Evolutionary conservation across 805 yeast genomes (phyloP).

Genomic region (Sungouiozyma ichnusensis): DNA sequence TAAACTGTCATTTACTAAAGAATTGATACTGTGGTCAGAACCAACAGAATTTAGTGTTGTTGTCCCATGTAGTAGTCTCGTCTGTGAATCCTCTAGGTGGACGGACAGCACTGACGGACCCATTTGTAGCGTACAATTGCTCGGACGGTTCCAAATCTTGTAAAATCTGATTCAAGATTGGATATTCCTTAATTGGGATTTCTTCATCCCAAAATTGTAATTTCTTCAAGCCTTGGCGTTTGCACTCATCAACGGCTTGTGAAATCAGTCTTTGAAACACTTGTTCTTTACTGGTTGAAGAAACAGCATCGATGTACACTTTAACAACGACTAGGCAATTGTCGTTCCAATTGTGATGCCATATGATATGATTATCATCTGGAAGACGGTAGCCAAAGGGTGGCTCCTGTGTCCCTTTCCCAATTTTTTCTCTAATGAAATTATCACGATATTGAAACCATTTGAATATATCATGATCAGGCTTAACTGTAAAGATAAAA

Average conservation of each 20-base stretch:
- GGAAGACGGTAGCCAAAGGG: constrained; percentile 25
- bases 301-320: constrained; percentile 8
- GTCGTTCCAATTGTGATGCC: constrained; percentile 37
- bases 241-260: constrained; percentile 30
- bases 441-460: constrained; percentile 36
- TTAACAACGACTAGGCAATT: constrained; percentile 23
- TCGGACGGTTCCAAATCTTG: constrained; percentile 16
- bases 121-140: constrained; percentile 19
- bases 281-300: constrained; percentile 5
- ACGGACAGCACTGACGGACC: constrained; percentile 34
- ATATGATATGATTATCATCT: constrained; percentile 30
- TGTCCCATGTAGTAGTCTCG: constrained; percentile 30
- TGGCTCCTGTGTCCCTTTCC: constrained; percentile 6
- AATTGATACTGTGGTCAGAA: constrained; percentile 21
- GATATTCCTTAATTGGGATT: constrained; percentile 19
- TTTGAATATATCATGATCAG: constrained; percentile 29
- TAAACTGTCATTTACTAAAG: not conserved
- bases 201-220: constrained; percentile 35
- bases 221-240: constrained; percentile 16
- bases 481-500: constrained; percentile 27
- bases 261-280: constrained; percentile 22
- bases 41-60: constrained; percentile 41
- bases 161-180: constrained; percentile 13
- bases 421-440: constrained; percentile 23
- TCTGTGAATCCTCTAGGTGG: constrained; percentile 20